These are phyloP conservation scores for Echium plantagineum DNA, from an alignment of 257 asterid genomes.

Conservation along the genomic window DNA sequence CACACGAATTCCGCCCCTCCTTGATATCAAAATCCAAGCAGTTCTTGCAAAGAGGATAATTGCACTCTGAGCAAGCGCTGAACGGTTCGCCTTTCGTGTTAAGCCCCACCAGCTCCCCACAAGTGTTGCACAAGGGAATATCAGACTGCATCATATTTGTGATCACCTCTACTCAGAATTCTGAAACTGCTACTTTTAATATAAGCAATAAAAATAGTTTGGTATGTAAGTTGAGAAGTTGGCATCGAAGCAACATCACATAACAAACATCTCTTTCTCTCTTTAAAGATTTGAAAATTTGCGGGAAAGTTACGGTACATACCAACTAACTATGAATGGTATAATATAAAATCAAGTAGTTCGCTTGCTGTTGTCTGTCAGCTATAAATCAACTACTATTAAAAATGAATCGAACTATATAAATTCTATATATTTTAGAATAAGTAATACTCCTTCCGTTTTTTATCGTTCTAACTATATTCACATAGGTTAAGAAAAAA, in stretches of 20 bases:
- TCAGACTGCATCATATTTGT: constrained; percentile 74
- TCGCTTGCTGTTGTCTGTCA: too few species aligned
- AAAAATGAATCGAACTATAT: too few species aligned
- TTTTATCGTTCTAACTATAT: too few species aligned
- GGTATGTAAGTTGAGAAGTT: constrained; percentile 37
- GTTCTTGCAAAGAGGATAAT: constrained; percentile 54
- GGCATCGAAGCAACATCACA: constrained; percentile 37
- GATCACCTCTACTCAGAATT: not conserved
- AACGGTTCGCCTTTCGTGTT: constrained; percentile 48
- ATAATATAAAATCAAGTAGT: too few species aligned
- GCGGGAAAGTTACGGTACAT: constrained; percentile 74
- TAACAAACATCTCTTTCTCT: constrained; percentile 20
- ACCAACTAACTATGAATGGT: constrained; percentile 27
- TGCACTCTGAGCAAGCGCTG: constrained; percentile 74
- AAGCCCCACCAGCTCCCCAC: constrained; percentile 63
- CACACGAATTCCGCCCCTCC: constrained; percentile 54
- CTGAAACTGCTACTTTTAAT: constrained; percentile 6
- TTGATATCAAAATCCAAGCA: constrained; percentile 66
- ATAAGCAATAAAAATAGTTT: constrained; percentile 2
- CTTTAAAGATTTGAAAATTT: constrained; percentile 28
- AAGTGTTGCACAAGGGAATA: constrained; percentile 59
- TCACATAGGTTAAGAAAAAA: too few species aligned
- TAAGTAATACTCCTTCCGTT: too few species aligned
- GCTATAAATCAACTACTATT: too few species aligned
- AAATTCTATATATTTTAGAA: too few species aligned